Percentiles rank a stretch among this genome's conserved stretches.
Evolutionary conservation across 2,329 filamentous ascomycete genomes (phyloP).

Genomic region (Phyllosticta paracitricarpa): DNA sequence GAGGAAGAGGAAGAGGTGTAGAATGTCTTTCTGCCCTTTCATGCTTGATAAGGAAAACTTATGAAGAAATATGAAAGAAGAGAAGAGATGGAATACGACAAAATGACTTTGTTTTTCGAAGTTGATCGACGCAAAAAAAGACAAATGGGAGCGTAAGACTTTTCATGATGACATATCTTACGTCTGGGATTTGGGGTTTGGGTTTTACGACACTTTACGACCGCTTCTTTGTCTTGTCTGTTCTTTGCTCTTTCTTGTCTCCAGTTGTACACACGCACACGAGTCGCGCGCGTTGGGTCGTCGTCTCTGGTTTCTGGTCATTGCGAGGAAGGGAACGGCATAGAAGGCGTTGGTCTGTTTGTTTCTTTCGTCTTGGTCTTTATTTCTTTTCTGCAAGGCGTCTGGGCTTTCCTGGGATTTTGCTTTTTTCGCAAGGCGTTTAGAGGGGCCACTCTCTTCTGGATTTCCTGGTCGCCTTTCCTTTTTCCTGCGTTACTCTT

Average conservation of each 20-base stretch:
- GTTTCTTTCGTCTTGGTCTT: not conserved
- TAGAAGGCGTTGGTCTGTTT: not conserved
- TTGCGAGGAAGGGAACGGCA: not conserved
- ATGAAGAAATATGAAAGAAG: not conserved
- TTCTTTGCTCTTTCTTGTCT: not conserved
- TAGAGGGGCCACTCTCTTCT: not conserved
- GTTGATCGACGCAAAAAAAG: not conserved
- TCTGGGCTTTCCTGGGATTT: not conserved
- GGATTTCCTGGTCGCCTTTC: too few species aligned
- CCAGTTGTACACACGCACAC: not conserved
- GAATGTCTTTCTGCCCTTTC: not conserved
- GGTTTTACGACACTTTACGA: not conserved
- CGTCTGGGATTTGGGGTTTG: not conserved
- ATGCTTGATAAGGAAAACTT: not conserved
- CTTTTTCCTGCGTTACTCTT: too few species aligned
- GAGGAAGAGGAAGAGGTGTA: constrained; percentile 2
- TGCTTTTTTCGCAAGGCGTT: not conserved
- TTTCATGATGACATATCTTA: too few species aligned
- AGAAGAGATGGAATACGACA: not conserved
- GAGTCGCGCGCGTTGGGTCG: not conserved
- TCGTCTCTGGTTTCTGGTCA: not conserved
- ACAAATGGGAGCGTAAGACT: not conserved
- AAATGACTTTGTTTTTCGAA: not conserved
- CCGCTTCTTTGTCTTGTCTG: not conserved
- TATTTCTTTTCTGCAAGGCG: not conserved